A percentile compares a stretch with the other conserved stretches of the same genome.
Evolutionary conservation across 2,329 filamentous ascomycete species (phyloP).

Genomic region (Apiospora kogelbergensis): DNA sequence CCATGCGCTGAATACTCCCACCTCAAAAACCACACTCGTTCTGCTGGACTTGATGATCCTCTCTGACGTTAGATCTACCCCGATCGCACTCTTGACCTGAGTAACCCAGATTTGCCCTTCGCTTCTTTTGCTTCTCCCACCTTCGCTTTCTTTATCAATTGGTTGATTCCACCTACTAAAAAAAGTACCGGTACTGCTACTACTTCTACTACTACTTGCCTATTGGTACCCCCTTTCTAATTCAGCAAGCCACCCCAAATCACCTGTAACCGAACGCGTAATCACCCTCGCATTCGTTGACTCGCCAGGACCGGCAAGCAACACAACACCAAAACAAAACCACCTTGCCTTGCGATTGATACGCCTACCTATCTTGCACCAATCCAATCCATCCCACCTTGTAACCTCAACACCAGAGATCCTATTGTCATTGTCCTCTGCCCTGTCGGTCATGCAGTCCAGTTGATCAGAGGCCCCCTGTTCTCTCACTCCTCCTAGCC

Average conservation of each 20-base stretch:
- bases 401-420: background rate
- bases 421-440: background rate
- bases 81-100: background rate
- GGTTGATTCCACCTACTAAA: background rate
- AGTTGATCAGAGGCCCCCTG: conserved; percentile 2
- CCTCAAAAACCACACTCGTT: background rate
- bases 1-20: background rate
- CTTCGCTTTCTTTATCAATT: conserved; percentile 4
- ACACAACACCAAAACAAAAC: conserved; percentile 1
- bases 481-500: background rate
- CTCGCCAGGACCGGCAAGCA: background rate
- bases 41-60: background rate
- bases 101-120: background rate
- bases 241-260: background rate
- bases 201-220: background rate
- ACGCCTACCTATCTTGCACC: background rate
- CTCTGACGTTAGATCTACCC: background rate
- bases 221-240: conserved; percentile 4
- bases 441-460: background rate
- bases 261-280: conserved; percentile 7
- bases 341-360: background rate
- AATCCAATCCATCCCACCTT: background rate
- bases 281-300: background rate
- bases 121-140: background rate
- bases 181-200: background rate